Percentiles rank a stretch among this genome's conserved stretches.
Conservation (phyloP, 2,329 filamentous ascomycete species). For the Pseudogymnoascus sp. region DNA sequence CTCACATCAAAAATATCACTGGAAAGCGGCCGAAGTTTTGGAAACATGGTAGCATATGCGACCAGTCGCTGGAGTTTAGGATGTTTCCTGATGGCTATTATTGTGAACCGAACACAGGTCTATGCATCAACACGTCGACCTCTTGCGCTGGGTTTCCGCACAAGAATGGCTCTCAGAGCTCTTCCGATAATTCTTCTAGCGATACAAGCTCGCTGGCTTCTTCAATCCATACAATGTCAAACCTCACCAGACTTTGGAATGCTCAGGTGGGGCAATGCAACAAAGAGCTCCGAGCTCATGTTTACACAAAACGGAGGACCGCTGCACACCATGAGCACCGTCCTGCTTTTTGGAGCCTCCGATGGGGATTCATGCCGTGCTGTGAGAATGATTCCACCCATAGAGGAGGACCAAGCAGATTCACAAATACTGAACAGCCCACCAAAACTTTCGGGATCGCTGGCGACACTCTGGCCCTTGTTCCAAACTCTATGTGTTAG, state of each 20-base stretch:
- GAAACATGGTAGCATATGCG: constrained; percentile 81
- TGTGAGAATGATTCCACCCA: constrained; percentile 59
- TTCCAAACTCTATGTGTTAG: constrained; percentile 64
- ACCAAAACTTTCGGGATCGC: constrained; percentile 50
- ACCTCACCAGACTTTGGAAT: constrained; percentile 65
- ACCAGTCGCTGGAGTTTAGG: constrained; percentile 88
- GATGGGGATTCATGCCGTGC: constrained; percentile 69
- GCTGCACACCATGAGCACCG: constrained; percentile 64
- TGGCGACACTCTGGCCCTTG: constrained; percentile 67
- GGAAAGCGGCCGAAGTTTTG: constrained; percentile 60
- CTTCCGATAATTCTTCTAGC: constrained; percentile 63
- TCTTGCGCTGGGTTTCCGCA: constrained; percentile 65
- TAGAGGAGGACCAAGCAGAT: constrained; percentile 37
- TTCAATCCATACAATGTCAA: constrained; percentile 88
- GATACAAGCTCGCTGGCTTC: constrained; percentile 58
- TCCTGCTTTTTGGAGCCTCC: constrained; percentile 62
- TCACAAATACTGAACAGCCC: constrained; percentile 12
- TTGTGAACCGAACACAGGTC: constrained; percentile 86
- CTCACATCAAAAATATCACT: constrained; percentile 43
- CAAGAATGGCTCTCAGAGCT: constrained; percentile 61
- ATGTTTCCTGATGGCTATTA: constrained; percentile 76
- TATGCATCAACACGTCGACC: constrained; percentile 83
- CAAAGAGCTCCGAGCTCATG: constrained; percentile 57
- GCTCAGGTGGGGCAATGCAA: constrained; percentile 60
- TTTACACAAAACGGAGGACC: constrained; percentile 62